phyloP scores from a whole-genome alignment of 2,329 filamentous ascomycete species.

The Alternaria sp. region DNA sequence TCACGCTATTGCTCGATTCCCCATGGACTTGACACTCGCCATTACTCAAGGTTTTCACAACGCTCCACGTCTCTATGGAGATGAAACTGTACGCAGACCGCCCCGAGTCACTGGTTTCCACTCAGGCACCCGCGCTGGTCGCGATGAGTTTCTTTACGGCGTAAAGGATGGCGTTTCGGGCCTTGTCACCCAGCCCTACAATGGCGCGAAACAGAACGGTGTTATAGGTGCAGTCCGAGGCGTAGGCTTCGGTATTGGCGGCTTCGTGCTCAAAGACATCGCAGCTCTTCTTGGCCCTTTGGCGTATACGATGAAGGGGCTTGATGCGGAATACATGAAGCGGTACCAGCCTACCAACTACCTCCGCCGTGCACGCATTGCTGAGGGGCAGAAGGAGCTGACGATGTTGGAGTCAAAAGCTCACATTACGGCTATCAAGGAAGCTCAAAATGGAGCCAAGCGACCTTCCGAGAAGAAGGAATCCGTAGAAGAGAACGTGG shows the following conservation, averaged over 20 bases:
- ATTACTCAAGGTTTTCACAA: constrained; percentile 75
- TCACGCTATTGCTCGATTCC: constrained; percentile 61
- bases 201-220: constrained; percentile 63
- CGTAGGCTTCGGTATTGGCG: constrained; percentile 67
- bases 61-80: constrained; percentile 72
- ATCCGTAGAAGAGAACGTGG: constrained; percentile 42
- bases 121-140: constrained; percentile 66
- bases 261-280: constrained; percentile 69
- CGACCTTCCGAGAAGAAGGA: constrained; percentile 22
- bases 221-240: constrained; percentile 60
- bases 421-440: constrained; percentile 9
- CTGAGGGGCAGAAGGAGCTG: constrained; percentile 57
- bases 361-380: constrained; percentile 64
- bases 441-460: constrained; percentile 7
- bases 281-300: constrained; percentile 66
- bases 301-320: constrained; percentile 69
- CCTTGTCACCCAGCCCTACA: constrained; percentile 64
- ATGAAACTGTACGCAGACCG: constrained; percentile 70
- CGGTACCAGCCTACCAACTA: constrained; percentile 60
- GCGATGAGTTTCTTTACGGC: constrained; percentile 67
- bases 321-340: constrained; percentile 65
- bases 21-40: constrained; percentile 66
- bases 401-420: constrained; percentile 23
- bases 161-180: constrained; percentile 71
- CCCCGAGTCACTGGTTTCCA: constrained; percentile 69